Conservation (phyloP, 2,329 filamentous ascomycete species). For the Xylariales sp. region DNA sequence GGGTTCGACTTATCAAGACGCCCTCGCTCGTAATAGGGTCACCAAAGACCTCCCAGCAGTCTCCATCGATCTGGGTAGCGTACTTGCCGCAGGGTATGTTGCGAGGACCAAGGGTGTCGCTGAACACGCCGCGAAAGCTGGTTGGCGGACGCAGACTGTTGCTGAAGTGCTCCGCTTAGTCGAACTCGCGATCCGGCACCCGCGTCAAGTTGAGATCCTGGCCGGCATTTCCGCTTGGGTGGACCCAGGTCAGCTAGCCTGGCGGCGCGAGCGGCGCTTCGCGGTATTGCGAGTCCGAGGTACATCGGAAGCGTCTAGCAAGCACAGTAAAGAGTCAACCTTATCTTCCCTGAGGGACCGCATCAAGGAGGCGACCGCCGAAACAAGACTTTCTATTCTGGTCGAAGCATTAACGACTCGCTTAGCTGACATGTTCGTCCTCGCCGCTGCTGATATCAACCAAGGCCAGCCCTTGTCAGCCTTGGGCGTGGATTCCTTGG, state of each 20-base stretch:
- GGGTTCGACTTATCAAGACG: conserved; percentile 5
- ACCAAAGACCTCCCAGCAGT: background rate
- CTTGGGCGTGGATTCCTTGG: conserved; percentile 6
- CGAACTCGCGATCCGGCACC: conserved; percentile 1
- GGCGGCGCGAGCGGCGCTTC: conserved; percentile 2
- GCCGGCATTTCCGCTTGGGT: conserved; percentile 2
- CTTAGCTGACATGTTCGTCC: conserved; percentile 6
- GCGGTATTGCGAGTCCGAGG: background rate
- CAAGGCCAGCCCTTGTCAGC: conserved; percentile 9
- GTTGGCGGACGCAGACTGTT: conserved; percentile 5
- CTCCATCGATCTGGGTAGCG: conserved; percentile 5
- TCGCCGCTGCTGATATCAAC: conserved; percentile 9
- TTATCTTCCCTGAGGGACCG: background rate
- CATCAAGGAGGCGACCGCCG: background rate
- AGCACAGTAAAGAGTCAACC: background rate
- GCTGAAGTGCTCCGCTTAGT: conserved; percentile 1
- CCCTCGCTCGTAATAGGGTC: conserved; percentile 1
- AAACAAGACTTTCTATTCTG: background rate
- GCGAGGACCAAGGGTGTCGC: conserved; percentile 2
- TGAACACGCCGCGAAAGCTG: conserved; percentile 4
- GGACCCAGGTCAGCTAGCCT: background rate
- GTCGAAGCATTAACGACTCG: background rate
- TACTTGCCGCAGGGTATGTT: conserved; percentile 4
- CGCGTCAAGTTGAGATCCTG: conserved; percentile 2
- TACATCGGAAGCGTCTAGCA: background rate